Evolutionary conservation across 805 yeast genomes (phyloP), one percentile per base, ranked within the genome.

Genomic region (Groenewaldozyma salmanticensis): DNA sequence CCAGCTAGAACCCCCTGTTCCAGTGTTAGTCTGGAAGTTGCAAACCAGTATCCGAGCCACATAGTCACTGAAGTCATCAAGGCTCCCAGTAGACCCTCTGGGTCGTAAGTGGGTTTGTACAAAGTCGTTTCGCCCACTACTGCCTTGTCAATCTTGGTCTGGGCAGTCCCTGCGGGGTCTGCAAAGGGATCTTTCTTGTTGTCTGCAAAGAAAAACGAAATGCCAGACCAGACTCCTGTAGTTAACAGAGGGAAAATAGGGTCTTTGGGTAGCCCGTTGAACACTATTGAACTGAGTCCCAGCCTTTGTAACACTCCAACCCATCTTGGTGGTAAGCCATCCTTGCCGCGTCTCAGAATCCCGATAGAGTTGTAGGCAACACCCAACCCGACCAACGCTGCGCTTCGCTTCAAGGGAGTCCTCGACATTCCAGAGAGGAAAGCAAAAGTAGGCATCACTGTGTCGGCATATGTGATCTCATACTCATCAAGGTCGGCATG

Each of bases 31-130:
- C 47, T 40, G 24, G 49, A 49, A 6, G 41, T 35, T 17, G 47
- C 48, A 38, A 51, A 59, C 62, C 61, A 60, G 21, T 44, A 50
- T 1, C 67, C 68, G 20, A 56, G 43, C 65, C 65, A 64, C 50
- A 63, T 51, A 5, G 65, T 53, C 1, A 61, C 56, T 0, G 66
- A 47, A 4, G 65, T 59, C 50, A 53, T 59, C 7, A 63, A 41
- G 5, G 59, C 45, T 3, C 66, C 65, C 15, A 64, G 49, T n/a
- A 60, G 39, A 2, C 66, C 67, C 41, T 63, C 67, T 1, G 67
- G 67, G 37, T 62, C 67, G 39, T 52, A 58, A 27, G 48, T 51
- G 2, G 48, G 44, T 5, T 48, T 43, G 45, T 59, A 59, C 33
- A 53, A 42, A 15, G 44, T 35, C 21, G 48, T 36, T 4, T 33